Evolutionary conservation across 2,329 filamentous ascomycete species (phyloP).

Genomic region (Polychaeton citri): DNA sequence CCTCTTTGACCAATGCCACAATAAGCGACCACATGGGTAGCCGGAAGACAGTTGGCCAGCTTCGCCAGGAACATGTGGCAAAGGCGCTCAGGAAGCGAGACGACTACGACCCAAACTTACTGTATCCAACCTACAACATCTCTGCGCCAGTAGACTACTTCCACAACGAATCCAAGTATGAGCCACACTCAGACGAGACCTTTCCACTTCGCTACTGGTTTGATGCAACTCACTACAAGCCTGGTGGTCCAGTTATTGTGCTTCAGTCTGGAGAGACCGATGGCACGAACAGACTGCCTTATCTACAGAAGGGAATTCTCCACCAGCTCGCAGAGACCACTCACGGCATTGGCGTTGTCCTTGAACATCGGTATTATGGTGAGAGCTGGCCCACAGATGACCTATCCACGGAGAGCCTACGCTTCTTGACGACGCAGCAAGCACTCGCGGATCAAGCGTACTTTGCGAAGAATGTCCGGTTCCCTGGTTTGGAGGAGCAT

Average conservation of each 20-base stretch:
- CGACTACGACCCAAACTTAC: constrained; percentile 18
- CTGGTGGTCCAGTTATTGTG: constrained; percentile 70
- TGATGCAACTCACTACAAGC: constrained; percentile 59
- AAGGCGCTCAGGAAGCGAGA: constrained; percentile 4
- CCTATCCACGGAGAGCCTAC: constrained; percentile 54
- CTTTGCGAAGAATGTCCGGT: constrained; percentile 61
- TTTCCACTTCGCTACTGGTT: constrained; percentile 76
- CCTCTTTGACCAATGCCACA: background rate
- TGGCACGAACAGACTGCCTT: constrained; percentile 50
- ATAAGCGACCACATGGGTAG: background rate
- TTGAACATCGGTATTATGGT: constrained; percentile 84
- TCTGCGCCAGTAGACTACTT: constrained; percentile 63
- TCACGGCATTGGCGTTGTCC: constrained; percentile 61
- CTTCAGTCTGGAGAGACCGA: constrained; percentile 59
- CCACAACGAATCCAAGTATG: constrained; percentile 64
- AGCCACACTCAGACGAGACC: constrained; percentile 55
- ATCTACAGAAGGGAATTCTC: constrained; percentile 65
- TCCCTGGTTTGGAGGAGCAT: constrained; percentile 52
- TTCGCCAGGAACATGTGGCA: background rate
- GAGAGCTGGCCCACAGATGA: constrained; percentile 56
- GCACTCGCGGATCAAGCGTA: constrained; percentile 69
- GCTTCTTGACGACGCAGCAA: constrained; percentile 75
- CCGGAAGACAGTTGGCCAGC: background rate
- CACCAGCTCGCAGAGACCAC: constrained; percentile 57
- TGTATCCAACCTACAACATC: constrained; percentile 39